Conservation (phyloP, 306 rosid genomes). For the Lathyrus aphaca region DNA sequence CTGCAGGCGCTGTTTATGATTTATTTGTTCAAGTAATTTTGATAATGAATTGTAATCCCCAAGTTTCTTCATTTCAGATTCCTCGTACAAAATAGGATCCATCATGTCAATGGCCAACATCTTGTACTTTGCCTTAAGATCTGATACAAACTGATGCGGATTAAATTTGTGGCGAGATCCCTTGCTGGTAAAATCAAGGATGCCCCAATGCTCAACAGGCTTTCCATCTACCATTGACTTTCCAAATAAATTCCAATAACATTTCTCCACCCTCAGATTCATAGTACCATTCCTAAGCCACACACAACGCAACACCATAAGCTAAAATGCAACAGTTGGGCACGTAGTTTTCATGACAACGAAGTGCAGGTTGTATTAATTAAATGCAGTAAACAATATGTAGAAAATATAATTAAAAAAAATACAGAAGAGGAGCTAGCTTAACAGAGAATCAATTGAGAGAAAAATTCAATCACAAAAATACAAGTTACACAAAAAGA, state of each 20-base stretch:
- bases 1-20: slow-evolving; percentile 42
- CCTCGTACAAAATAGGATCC: slow-evolving; percentile 36
- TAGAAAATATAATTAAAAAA: too few relatives aligned
- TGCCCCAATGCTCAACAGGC: slow-evolving; percentile 59
- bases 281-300: slow-evolving; percentile 18
- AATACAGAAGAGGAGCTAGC: too few relatives aligned
- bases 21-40: slow-evolving; percentile 46
- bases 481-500: too few relatives aligned
- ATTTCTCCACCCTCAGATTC: slow-evolving; percentile 43
- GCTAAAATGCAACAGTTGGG: too few relatives aligned
- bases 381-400: too few relatives aligned
- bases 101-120: slow-evolving; percentile 58
- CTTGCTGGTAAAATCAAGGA: slow-evolving; percentile 51
- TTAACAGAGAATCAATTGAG: too few relatives aligned
- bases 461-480: too few relatives aligned
- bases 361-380: too few relatives aligned
- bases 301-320: too few relatives aligned
- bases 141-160: slow-evolving; percentile 29
- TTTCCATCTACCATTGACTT: slow-evolving; percentile 60
- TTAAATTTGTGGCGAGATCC: not conserved
- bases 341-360: too few relatives aligned
- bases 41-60: slow-evolving; percentile 27
- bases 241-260: slow-evolving; percentile 67
- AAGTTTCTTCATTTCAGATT: slow-evolving; percentile 42
- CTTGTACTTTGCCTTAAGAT: slow-evolving; percentile 44